These are phyloP conservation scores for Xylaria sp. DNA, from an alignment of 2,329 filamentous ascomycete species.

Conservation along the genomic window DNA sequence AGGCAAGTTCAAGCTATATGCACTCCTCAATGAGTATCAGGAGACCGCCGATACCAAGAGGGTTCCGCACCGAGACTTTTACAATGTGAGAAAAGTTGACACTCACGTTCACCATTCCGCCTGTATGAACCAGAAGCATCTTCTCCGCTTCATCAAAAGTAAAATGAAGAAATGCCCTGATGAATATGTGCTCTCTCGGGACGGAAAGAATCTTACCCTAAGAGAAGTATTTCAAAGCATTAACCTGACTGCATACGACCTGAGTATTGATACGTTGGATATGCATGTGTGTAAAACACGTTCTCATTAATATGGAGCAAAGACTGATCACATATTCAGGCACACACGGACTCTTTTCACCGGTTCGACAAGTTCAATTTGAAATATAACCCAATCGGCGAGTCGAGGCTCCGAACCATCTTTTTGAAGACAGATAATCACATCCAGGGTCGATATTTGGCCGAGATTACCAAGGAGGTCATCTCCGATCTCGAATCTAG, in stretches of 20 bases:
- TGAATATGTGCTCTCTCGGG: slow-evolving; percentile 90
- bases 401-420: slow-evolving; percentile 95
- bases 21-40: slow-evolving; percentile 94
- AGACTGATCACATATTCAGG: slow-evolving; percentile 58
- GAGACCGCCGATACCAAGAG: slow-evolving; percentile 98
- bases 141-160: slow-evolving; percentile 98
- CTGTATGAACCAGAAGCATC: slow-evolving; percentile 99
- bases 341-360: slow-evolving; percentile 97
- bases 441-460: slow-evolving; percentile 93
- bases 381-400: slow-evolving; percentile 97
- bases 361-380: slow-evolving; percentile 99
- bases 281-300: slow-evolving; percentile 79
- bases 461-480: slow-evolving; percentile 97
- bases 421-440: slow-evolving; percentile 99
- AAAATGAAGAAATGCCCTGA: slow-evolving; percentile 99
- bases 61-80: slow-evolving; percentile 97
- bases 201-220: slow-evolving; percentile 90
- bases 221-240: slow-evolving; percentile 97
- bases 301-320: background rate
- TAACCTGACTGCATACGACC: slow-evolving; percentile 94
- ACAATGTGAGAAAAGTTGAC: slow-evolving; percentile 98
- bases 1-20: slow-evolving; percentile 95
- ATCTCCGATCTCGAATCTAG: slow-evolving; percentile 96
- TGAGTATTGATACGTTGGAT: slow-evolving; percentile 97
- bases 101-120: slow-evolving; percentile 99